These are phyloP conservation scores for Lasiodiplodia citricola DNA, from an alignment of 2,329 filamentous ascomycete species.

Conservation along the genomic window DNA sequence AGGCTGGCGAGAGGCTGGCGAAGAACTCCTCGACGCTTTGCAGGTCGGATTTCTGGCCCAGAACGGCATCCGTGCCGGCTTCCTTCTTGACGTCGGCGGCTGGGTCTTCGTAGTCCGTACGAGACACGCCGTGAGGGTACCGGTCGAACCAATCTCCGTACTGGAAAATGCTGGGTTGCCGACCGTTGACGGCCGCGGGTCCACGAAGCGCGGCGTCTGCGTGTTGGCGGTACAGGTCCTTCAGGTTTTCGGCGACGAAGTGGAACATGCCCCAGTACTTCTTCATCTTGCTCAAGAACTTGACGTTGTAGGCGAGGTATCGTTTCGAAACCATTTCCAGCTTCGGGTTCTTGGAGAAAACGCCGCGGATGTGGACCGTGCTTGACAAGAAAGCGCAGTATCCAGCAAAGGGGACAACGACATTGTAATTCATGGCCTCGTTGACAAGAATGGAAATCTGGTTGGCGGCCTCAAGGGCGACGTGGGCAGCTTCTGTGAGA, in stretches of 20 bases:
- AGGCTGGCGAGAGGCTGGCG: slow-evolving; percentile 72
- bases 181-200: slow-evolving; percentile 43
- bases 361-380: slow-evolving; percentile 91
- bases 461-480: slow-evolving; percentile 82
- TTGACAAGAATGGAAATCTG: slow-evolving; percentile 83
- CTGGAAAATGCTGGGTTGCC: slow-evolving; percentile 70
- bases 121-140: slow-evolving; percentile 89
- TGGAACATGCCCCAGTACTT: slow-evolving; percentile 99
- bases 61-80: slow-evolving; percentile 81
- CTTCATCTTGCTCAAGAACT: slow-evolving; percentile 93
- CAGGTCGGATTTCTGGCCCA: slow-evolving; percentile 88
- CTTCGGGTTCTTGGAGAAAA: slow-evolving; percentile 81
- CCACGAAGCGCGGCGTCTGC: slow-evolving; percentile 80
- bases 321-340: slow-evolving; percentile 80
- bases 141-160: slow-evolving; percentile 98
- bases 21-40: slow-evolving; percentile 96
- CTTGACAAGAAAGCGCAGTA: slow-evolving; percentile 94
- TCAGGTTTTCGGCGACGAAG: slow-evolving; percentile 91
- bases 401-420: slow-evolving; percentile 90
- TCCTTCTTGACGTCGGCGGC: slow-evolving; percentile 71
- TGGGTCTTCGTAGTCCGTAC: slow-evolving; percentile 81
- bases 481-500: slow-evolving; percentile 73
- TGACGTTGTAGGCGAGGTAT: slow-evolving; percentile 85
- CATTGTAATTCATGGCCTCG: slow-evolving; percentile 77
- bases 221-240: slow-evolving; percentile 83